phyloP scores from a whole-genome alignment of 2,329 filamentous ascomycete genomes.

The Tolypocladium ovalisporum region DNA sequence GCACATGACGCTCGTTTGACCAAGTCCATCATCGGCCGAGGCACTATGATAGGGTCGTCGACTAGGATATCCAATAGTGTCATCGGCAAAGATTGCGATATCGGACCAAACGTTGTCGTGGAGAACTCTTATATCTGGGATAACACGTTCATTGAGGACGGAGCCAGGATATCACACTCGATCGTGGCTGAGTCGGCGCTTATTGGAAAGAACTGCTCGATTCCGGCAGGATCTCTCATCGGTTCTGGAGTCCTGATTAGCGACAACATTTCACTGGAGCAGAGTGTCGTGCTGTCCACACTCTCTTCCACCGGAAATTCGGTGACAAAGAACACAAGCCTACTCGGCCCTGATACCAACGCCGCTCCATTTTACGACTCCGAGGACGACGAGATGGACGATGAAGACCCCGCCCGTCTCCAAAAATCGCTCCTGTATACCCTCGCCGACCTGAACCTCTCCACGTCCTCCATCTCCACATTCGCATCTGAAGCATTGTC shows the following conservation, averaged over 20 bases:
- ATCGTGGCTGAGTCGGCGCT: conserved; percentile 65
- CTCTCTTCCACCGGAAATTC: conserved; percentile 24
- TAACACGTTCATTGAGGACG: conserved; percentile 65
- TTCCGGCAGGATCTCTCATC: conserved; percentile 65
- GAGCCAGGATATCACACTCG: conserved; percentile 56
- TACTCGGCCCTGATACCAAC: conserved; percentile 39
- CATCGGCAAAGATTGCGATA: conserved; percentile 74
- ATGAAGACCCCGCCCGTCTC: conserved; percentile 38
- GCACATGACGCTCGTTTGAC: conserved; percentile 61
- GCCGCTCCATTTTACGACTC: conserved; percentile 36
- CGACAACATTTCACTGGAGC: conserved; percentile 41
- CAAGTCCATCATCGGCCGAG: conserved; percentile 65
- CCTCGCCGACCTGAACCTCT: conserved; percentile 39
- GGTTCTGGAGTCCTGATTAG: conserved; percentile 68
- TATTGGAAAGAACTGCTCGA: conserved; percentile 58
- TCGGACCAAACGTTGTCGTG: conserved; percentile 74
- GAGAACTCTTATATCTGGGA: conserved; percentile 84
- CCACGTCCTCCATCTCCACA: conserved; percentile 44
- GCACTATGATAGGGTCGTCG: conserved; percentile 63
- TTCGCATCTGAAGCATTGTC: conserved; percentile 55
- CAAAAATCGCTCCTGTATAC: conserved; percentile 46
- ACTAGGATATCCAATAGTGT: conserved; percentile 64
- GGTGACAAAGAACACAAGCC: conserved; percentile 27
- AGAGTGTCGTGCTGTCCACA: conserved; percentile 21
- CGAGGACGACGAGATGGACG: conserved; percentile 37